phyloP scores from a whole-genome alignment of 306 rosid species.

The Canavalia ensiformis region DNA sequence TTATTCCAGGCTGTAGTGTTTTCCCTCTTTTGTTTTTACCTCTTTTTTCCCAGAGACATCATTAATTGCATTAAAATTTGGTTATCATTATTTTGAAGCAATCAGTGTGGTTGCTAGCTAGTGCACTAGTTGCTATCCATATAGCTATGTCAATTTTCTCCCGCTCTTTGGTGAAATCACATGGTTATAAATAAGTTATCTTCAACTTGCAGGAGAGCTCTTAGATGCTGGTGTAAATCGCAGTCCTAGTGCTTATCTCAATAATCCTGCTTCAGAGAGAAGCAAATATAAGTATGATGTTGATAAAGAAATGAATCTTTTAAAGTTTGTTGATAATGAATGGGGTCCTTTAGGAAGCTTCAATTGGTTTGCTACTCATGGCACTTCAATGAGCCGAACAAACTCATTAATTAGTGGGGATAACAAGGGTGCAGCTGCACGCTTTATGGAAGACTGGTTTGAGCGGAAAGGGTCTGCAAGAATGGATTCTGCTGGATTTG shows the following conservation, averaged over 20 bases:
- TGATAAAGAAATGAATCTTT: constrained; percentile 90
- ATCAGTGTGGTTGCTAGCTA: constrained; percentile 18
- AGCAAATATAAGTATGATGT: constrained; percentile 79
- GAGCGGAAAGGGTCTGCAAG: constrained; percentile 53
- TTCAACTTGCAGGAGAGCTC: constrained; percentile 76
- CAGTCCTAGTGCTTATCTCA: constrained; percentile 96
- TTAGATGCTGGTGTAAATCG: constrained; percentile 92
- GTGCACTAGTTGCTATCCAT: constrained; percentile 32
- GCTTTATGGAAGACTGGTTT: constrained; percentile 99
- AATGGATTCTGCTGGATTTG: constrained; percentile 44
- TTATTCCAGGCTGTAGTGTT: neutral
- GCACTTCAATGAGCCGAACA: constrained; percentile 98
- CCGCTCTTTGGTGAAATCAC: constrained; percentile 21
- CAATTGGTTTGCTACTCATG: constrained; percentile 98
- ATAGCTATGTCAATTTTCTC: constrained; percentile 24
- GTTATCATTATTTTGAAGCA: constrained; percentile 27
- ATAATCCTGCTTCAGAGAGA: constrained; percentile 85
- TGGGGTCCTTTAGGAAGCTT: constrained; percentile 97
- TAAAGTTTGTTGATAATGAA: constrained; percentile 83
- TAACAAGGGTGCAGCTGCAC: constrained; percentile 97
- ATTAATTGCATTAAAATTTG: neutral
- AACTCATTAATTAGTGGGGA: constrained; percentile 92
- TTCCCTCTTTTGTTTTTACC: neutral
- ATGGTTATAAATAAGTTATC: constrained; percentile 28
- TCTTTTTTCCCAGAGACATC: constrained; percentile 8